Base-by-base conservation (phyloP, 495 filamentous ascomycete genomes). In the Aspergillus nanangensis region DNA sequence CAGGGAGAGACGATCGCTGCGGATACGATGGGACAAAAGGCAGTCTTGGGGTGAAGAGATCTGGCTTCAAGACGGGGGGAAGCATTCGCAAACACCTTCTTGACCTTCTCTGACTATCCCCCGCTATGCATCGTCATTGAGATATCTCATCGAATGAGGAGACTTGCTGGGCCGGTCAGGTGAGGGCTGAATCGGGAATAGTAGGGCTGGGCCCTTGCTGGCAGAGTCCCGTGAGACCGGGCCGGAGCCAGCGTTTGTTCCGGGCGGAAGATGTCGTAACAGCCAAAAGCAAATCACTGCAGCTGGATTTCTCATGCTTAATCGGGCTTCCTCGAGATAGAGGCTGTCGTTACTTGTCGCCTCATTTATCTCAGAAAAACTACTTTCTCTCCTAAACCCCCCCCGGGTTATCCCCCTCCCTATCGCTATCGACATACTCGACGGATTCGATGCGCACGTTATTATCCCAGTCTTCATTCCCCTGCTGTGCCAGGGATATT, bases 221-320 rank as follows among this genome's bases (percentile, higher is more conserved):
- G 27, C 17, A 2, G 34, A 50, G 57, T 62, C 66, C 60, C 60
- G 61, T 67, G 65, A 51, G 10, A 38, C 55, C 55, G 52, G 50
- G 47, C 63, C 66, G 64, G 65, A 56, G 58, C 52, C 58, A 57
- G 58, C 56, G 34, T 60, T 56, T 48, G 22, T 54, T 48, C 53
- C 49, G 54, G 52, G 9, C 38, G 34, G n/a, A n/a, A n/a, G 31
- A 43, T 45, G 48, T 56, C 49, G 45, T 52, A 44, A 34, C 21
- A 23, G 29, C n/a, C n/a, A n/a, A 57, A 38, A 58, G 63, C 64
- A 63, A 71, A 70, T 70, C 60, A 67, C 58, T 47, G 66, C 55
- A 45, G 54, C 23, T 55, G 52, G 56, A 68, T 69, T 71, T 60
- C 57, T 60, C 53, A 60, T 46, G 48, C 36, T 43, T 39, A n/a